phyloP scores from a whole-genome alignment of 495 filamentous ascomycete genomes.

The Aspergillus asperescens region DNA sequence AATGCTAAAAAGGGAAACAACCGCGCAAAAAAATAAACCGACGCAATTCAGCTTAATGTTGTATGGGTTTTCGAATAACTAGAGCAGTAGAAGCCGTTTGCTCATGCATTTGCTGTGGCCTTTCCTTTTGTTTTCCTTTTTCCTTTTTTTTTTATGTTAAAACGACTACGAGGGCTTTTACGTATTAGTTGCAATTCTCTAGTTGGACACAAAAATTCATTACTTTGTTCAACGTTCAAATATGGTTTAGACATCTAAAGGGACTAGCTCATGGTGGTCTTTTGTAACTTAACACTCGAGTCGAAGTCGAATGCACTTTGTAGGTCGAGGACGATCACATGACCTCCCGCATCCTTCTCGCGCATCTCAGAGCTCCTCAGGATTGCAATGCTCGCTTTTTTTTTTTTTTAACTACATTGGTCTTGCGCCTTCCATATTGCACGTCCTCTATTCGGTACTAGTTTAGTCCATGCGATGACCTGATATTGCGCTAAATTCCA shows the following conservation, averaged over 20 bases:
- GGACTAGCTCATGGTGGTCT: too few species aligned
- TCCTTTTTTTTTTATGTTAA: constrained; percentile 25
- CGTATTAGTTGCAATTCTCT: constrained; percentile 23
- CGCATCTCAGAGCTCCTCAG: constrained; percentile 16
- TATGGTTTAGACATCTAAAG: too few species aligned
- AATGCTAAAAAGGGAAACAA: constrained; percentile 26
- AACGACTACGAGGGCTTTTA: constrained; percentile 25
- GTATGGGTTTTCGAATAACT: constrained; percentile 27
- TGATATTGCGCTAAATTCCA: not conserved
- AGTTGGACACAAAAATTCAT: constrained; percentile 33
- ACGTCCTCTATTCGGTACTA: not conserved
- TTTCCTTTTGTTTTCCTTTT: constrained; percentile 23
- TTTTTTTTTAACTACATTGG: not conserved
- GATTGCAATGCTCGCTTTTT: constrained; percentile 13
- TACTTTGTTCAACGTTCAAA: constrained; percentile 15
- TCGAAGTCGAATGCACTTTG: too few species aligned
- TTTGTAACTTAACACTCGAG: too few species aligned
- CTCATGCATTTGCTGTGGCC: constrained; percentile 26
- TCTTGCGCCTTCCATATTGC: not conserved
- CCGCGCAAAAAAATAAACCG: constrained; percentile 23
- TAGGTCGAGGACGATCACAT: constrained; percentile 14
- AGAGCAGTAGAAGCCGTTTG: constrained; percentile 30
- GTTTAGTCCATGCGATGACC: not conserved
- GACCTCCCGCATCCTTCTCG: constrained; percentile 20
- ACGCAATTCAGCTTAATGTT: constrained; percentile 24